These are phyloP conservation scores for Pachysandra terminalis DNA, from an alignment of 164 flowering plant species.

Conservation along the genomic window DNA sequence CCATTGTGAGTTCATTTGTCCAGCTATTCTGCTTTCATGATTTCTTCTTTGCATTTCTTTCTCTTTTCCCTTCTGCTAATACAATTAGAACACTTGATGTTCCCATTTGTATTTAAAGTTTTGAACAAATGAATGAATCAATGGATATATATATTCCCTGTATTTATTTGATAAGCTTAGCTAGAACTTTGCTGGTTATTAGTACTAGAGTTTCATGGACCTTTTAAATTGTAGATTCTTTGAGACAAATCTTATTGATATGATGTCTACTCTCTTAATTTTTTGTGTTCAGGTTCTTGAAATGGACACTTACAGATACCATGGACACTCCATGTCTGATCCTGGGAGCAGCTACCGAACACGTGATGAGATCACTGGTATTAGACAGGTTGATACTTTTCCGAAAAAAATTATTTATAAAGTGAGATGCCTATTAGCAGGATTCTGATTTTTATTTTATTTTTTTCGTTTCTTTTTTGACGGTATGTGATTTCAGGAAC, in stretches of 20 bases:
- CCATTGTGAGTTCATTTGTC: conserved; percentile 61
- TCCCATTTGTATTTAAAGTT: no score
- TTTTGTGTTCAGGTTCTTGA: conserved; percentile 79
- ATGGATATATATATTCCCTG: no score
- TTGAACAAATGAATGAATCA: no score
- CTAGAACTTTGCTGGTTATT: no score
- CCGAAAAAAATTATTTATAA: not conserved
- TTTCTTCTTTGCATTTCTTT: not conserved
- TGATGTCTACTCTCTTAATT: not conserved
- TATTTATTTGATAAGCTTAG: no score
- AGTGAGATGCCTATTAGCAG: not conserved
- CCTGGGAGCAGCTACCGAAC: conserved; percentile 98
- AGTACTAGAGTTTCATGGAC: no score
- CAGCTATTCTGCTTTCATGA: not conserved
- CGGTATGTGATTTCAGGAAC: conserved; percentile 57
- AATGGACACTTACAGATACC: conserved; percentile 99
- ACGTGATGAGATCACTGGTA: conserved; percentile 89
- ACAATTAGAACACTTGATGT: no score
- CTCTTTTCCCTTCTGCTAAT: no score
- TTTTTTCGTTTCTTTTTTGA: conserved; percentile 4
- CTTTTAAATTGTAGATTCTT: not conserved
- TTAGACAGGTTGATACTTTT: conserved; percentile 68
- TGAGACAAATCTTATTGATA: not conserved
- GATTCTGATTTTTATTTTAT: no score
- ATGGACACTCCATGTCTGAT: conserved; percentile 99